Percentiles rank a stretch among this genome's conserved stretches.
These are phyloP conservation scores for Aspergillus sp. DNA, from an alignment of 2,329 filamentous ascomycete species.

Conservation along the genomic window DNA sequence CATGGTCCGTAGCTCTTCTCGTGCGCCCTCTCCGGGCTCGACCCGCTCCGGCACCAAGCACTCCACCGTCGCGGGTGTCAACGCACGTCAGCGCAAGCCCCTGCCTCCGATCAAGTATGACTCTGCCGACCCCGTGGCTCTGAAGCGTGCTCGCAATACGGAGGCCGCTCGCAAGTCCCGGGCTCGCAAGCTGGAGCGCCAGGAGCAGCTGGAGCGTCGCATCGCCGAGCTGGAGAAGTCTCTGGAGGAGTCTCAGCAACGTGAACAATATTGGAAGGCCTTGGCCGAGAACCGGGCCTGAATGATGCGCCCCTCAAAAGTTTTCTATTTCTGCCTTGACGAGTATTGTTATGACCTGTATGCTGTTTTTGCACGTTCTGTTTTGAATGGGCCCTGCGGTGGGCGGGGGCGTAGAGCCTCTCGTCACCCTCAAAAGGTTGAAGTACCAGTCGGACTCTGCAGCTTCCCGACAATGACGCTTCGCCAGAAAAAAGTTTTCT, in stretches of 20 bases:
- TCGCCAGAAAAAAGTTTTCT: slow-evolving; percentile 30
- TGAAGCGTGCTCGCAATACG: slow-evolving; percentile 93
- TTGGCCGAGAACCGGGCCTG: slow-evolving; percentile 17
- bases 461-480: slow-evolving; percentile 17
- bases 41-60: slow-evolving; percentile 57
- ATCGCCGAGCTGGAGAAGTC: slow-evolving; percentile 66
- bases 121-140: slow-evolving; percentile 68
- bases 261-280: slow-evolving; percentile 40
- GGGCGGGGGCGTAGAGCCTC: slow-evolving; percentile 37
- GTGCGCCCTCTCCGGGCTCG: slow-evolving; percentile 39
- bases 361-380: slow-evolving; percentile 17
- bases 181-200: slow-evolving; percentile 75
- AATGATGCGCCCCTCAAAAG: slow-evolving; percentile 18
- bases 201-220: slow-evolving; percentile 71
- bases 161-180: slow-evolving; percentile 91
- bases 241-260: slow-evolving; percentile 31
- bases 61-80: slow-evolving; percentile 69
- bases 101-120: slow-evolving; percentile 78
- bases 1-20: slow-evolving; percentile 37
- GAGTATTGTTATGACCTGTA: slow-evolving; percentile 11
- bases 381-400: slow-evolving; percentile 25
- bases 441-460: slow-evolving; percentile 23
- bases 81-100: slow-evolving; percentile 73
- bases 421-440: slow-evolving; percentile 24
- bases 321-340: slow-evolving; percentile 12